Evolutionary conservation across 148 eudicot genomes (phyloP), one percentile per base, ranked within the genome.

Genomic region (Cornus florida): DNA sequence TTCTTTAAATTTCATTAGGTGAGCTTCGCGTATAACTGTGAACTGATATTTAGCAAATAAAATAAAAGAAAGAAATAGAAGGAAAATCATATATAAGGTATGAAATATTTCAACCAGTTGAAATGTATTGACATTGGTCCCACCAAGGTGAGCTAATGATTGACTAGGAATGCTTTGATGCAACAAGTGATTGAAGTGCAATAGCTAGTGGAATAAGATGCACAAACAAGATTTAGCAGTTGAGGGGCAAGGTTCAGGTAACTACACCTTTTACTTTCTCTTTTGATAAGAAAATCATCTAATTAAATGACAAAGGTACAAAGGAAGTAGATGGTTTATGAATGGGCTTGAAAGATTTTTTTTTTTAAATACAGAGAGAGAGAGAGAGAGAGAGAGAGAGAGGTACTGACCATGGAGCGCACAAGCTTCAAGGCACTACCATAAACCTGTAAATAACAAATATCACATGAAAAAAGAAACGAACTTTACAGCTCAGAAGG

Each of bases 361-460:
- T 0, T 35, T 35, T 35, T 35, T 35, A 35, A 35, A 35, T 35
- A 35, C 38, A 35, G 1, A 35, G 38, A 35, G 38, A 35, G 38
- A 35, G 38, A 35, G 38, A 35, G 38, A 35, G 38, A 35, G 38
- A 35, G 38, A 35, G 38, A 43, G 9, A 43, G 9, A 43, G n/a
- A 46, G 75, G 69, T 35, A 79, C 93, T 86, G 70, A 93, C 99
- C 99, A 95, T 93, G 69, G 97, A 95, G 33, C 99, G 96, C 67
- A 95, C 99, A 6, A 95, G 94, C 91, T 93, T 95, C 80, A 95
- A 85, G 69, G 97, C 99, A 90, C 99, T 95, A 59, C 89, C 89
- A 81, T 95, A 95, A 71, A 95, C 98, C 98, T 95, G 88, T 41
- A 70, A 80, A 78, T n/a, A 71, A 62, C 53, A 59, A 70, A 76